Evolutionary conservation across 371 early-diverging fungal genomes (phyloP), one percentile per base, ranked within the genome.

Genomic region (Rhizopus stolonifer): DNA sequence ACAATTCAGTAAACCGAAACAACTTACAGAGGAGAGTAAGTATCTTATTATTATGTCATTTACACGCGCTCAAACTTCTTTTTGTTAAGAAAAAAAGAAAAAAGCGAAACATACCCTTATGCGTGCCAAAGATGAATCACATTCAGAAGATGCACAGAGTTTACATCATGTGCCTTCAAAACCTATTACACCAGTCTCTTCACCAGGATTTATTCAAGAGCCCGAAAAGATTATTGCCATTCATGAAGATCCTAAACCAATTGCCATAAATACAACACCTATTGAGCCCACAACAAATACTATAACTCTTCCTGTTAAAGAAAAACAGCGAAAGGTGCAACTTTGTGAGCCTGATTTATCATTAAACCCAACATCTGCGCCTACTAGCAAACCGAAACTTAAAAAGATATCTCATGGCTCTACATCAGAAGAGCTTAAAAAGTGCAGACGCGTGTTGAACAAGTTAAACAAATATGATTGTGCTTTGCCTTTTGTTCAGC

Each of bases 401-500:
- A 58, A 54, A 39, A 60, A 63, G 33, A 10, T 23, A 40, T 51
- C 43, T 3, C 46, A 53, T 24, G 40, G 58, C 21, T 21, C 14
- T 4, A 43, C 52, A 21, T 47, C 48, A 4, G 70, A 65, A 36
- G 61, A 77, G 29, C 26, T 56, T 23, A 85, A 84, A 50, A 64
- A 63, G 13, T 60, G 75, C 31, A 58, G 66, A 18, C 70, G 79
- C 10, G 61, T 86, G 0, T 46, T 88, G 57, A 77, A 69, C 32
- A 83, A 82, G 43, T 43, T 91, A 9, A 62, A 58, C 40, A 75
- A 71, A 26, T 84, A 86, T 36, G 72, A 70, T 7, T 69, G 79
- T 18, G 80, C 89, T 0, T 67, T 77, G 11, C 77, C 81, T 4
- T 91, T 91, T 59, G 53, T 77, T 40, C 80, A 70, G 5, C 85